Conservation (phyloP, 139 green algal species). For the Chlorella sp. region DNA sequence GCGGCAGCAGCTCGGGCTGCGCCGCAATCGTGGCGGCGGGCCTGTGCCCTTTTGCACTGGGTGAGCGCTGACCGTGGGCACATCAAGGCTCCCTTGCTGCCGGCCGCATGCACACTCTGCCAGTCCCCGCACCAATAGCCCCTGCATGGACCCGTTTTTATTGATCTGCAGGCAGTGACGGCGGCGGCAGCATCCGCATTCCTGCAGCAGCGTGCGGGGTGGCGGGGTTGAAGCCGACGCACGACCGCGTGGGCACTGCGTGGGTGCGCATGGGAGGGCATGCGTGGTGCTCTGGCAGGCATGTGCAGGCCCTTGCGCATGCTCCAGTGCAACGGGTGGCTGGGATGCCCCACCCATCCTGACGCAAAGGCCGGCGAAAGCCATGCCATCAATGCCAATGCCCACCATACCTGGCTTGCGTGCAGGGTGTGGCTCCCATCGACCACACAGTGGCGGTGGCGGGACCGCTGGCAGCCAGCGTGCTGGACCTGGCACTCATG, state of each 20-base stretch:
- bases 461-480: constrained; percentile 59
- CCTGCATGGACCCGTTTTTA: too few relatives aligned
- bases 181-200: constrained; percentile 86
- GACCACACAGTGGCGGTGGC: constrained; percentile 42
- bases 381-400: too few relatives aligned
- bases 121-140: too few relatives aligned
- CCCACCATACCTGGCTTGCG: too few relatives aligned
- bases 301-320: neutral
- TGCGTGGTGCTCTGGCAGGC: neutral
- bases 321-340: too few relatives aligned
- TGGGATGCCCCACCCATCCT: too few relatives aligned
- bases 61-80: too few relatives aligned
- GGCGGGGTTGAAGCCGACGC: constrained; percentile 81
- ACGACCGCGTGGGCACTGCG: constrained; percentile 34
- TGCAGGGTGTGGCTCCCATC: constrained; percentile 28
- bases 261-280: neutral
- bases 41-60: constrained; percentile 79
- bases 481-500: constrained; percentile 38
- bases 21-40: constrained; percentile 78
- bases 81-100: too few relatives aligned
- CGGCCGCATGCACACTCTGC: too few relatives aligned
- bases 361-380: too few relatives aligned
- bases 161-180: constrained; percentile 69
- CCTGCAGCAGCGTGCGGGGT: constrained; percentile 85
- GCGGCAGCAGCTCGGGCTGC: constrained; percentile 71